Conservation (phyloP, 805 yeast species). For the Sugiyamaella marilandica region DNA sequence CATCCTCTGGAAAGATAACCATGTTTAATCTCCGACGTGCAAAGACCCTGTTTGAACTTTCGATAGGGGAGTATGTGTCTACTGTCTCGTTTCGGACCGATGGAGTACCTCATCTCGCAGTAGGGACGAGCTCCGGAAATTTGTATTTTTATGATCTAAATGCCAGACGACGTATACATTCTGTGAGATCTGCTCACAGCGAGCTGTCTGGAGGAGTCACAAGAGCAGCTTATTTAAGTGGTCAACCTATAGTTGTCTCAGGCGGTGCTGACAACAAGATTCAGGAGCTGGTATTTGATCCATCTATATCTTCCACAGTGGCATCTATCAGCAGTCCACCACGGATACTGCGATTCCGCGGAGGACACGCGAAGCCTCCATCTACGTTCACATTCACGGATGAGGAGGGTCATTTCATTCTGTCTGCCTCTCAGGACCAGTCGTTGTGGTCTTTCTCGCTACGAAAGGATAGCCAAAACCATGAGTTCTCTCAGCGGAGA, state of each 20-base stretch:
- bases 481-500: slow-evolving; percentile 76
- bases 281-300: slow-evolving; percentile 91
- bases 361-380: slow-evolving; percentile 97
- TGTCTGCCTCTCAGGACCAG: slow-evolving; percentile 82
- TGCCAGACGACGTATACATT: slow-evolving; percentile 66
- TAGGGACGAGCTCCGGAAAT: slow-evolving; percentile 77
- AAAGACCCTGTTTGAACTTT: slow-evolving; percentile 44
- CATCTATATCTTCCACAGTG: slow-evolving; percentile 58
- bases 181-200: slow-evolving; percentile 65
- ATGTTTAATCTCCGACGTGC: slow-evolving; percentile 68
- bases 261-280: slow-evolving; percentile 87
- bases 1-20: slow-evolving; percentile 58
- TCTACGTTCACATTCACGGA: slow-evolving; percentile 69
- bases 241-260: slow-evolving; percentile 86
- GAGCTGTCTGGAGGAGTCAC: slow-evolving; percentile 75
- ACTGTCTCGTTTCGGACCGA: slow-evolving; percentile 87
- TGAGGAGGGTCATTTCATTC: slow-evolving; percentile 72
- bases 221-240: slow-evolving; percentile 69
- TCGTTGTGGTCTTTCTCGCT: slow-evolving; percentile 89
- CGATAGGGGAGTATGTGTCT: slow-evolving; percentile 38
- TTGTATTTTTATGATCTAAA: slow-evolving; percentile 79
- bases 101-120: slow-evolving; percentile 76
- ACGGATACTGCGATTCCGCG: slow-evolving; percentile 84
- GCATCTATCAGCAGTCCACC: slow-evolving; percentile 77
- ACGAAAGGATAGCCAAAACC: slow-evolving; percentile 94